Conservation (phyloP, 495 filamentous ascomycete species). For the Baudoinia panamericana region DNA sequence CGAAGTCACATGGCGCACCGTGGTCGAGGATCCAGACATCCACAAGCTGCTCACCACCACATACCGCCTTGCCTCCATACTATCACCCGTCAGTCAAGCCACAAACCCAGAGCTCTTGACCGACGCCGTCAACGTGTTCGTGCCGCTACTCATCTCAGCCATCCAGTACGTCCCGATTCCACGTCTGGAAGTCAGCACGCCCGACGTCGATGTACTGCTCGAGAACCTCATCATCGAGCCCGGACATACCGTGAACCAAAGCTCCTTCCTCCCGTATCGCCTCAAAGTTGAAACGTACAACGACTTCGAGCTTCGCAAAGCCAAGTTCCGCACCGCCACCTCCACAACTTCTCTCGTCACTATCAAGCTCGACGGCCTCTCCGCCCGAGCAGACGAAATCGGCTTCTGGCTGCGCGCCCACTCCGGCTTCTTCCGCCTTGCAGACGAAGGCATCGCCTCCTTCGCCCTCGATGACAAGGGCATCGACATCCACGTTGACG, state of each 20-base stretch:
- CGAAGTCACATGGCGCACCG: constrained; percentile 50
- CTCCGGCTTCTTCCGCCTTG: constrained; percentile 49
- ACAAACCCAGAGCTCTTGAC: constrained; percentile 55
- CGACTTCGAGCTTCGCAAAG: constrained; percentile 73
- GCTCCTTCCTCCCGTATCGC: constrained; percentile 79
- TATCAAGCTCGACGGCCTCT: constrained; percentile 64
- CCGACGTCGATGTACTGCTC: constrained; percentile 69
- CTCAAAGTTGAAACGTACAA: constrained; percentile 72
- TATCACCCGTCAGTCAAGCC: constrained; percentile 46
- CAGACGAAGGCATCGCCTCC: constrained; percentile 70
- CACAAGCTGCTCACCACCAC: constrained; percentile 52
- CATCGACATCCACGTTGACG: constrained; percentile 69
- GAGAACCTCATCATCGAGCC: constrained; percentile 89
- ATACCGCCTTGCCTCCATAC: constrained; percentile 48
- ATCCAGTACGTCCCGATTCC: constrained; percentile 83
- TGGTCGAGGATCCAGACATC: constrained; percentile 57
- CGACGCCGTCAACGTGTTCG: constrained; percentile 62
- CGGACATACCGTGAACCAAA: constrained; percentile 67
- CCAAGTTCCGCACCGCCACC: constrained; percentile 50
- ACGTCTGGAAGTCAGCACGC: constrained; percentile 69
- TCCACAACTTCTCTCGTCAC: constrained; percentile 56
- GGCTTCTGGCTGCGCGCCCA: constrained; percentile 68
- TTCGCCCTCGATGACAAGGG: constrained; percentile 76
- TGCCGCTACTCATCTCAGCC: constrained; percentile 60
- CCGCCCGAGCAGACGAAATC: constrained; percentile 68